Evolutionary conservation across 1,284 basidiomycete genomes (phyloP).

Genomic region (Malassezia slooffiae): DNA sequence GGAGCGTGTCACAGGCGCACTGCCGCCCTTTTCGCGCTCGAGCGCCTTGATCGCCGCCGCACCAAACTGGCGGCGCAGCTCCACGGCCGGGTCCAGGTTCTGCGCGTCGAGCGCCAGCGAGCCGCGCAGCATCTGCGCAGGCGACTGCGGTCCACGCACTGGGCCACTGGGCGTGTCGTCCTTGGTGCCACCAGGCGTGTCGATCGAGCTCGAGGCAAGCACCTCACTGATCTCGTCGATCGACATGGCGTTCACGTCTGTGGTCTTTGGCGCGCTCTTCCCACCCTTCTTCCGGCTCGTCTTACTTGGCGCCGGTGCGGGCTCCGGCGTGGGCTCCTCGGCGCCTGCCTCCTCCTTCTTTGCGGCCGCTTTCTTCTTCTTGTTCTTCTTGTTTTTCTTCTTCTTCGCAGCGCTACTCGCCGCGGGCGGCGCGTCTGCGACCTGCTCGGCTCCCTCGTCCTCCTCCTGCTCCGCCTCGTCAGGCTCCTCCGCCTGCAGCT

Average conservation of each 20-base stretch:
- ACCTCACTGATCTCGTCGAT: slow-evolving; percentile 38
- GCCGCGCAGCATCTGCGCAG: slow-evolving; percentile 16
- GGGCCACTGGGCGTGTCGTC: too few species aligned
- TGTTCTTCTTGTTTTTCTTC: slow-evolving; percentile 40
- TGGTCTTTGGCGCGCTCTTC: slow-evolving; percentile 8
- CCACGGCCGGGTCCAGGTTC: slow-evolving; percentile 33
- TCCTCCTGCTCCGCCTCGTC: slow-evolving; percentile 11
- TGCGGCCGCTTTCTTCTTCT: slow-evolving; percentile 11
- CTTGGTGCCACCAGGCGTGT: too few species aligned
- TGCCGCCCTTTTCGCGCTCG: slow-evolving; percentile 23
- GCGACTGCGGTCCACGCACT: too few species aligned
- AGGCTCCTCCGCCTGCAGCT: slow-evolving; percentile 14
- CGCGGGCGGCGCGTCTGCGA: slow-evolving; percentile 10
- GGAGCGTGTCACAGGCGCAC: slow-evolving; percentile 10
- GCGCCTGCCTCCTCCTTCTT: slow-evolving; percentile 15
- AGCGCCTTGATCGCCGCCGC: slow-evolving; percentile 44
- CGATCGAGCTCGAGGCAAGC: slow-evolving; percentile 30
- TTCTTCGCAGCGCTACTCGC: slow-evolving; percentile 22
- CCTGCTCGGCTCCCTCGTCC: slow-evolving; percentile 19
- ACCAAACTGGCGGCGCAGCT: slow-evolving; percentile 42
- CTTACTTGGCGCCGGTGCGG: background rate
- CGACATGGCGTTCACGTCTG: slow-evolving; percentile 36
- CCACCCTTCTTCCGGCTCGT: slow-evolving; percentile 12
- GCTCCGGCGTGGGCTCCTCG: background rate
- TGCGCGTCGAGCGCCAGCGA: slow-evolving; percentile 26